A percentile compares a stretch with the other conserved stretches of the same genome.
Conservation (phyloP, 768 basidiomycete species). For the Lactarius hengduanensis region DNA sequence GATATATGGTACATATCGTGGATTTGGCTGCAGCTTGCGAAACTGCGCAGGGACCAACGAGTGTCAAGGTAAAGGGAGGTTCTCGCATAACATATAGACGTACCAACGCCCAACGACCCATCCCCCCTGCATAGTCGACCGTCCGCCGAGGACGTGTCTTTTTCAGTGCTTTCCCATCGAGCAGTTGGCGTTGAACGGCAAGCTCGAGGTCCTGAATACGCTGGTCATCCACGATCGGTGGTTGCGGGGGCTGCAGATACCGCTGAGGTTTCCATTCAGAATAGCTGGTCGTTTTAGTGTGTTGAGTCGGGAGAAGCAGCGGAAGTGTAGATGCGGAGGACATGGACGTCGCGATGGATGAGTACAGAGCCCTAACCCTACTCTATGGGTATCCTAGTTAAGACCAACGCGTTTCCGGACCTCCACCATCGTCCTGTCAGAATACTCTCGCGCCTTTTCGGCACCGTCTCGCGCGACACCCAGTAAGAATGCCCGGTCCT, state of each 20-base stretch:
- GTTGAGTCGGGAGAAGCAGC: conserved; percentile 52
- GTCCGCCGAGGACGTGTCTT: conserved; percentile 92
- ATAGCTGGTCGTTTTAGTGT: conserved; percentile 39
- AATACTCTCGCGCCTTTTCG: conserved; percentile 57
- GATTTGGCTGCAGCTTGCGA: conserved; percentile 75
- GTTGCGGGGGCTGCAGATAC: conserved; percentile 65
- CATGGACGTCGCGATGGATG: neutral
- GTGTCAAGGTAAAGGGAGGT: neutral
- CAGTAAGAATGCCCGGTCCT: conserved; percentile 58
- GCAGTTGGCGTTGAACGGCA: conserved; percentile 64
- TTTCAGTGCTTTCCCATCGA: conserved; percentile 83
- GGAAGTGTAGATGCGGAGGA: conserved; percentile 39
- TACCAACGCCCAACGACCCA: conserved; percentile 86
- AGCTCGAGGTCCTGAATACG: conserved; percentile 77
- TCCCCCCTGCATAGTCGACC: conserved; percentile 89
- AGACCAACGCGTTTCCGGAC: conserved; percentile 71
- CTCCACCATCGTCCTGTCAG: conserved; percentile 59
- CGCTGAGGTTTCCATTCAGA: conserved; percentile 75
- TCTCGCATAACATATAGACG: neutral
- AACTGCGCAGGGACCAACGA: conserved; percentile 42
- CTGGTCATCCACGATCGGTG: conserved; percentile 79
- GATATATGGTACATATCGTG: conserved; percentile 70
- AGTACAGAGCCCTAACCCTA: neutral
- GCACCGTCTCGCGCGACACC: conserved; percentile 65
- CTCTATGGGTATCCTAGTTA: conserved; percentile 23